phyloP scores from a whole-genome alignment of 441 rosid genomes.

The Melastoma candidum region DNA sequence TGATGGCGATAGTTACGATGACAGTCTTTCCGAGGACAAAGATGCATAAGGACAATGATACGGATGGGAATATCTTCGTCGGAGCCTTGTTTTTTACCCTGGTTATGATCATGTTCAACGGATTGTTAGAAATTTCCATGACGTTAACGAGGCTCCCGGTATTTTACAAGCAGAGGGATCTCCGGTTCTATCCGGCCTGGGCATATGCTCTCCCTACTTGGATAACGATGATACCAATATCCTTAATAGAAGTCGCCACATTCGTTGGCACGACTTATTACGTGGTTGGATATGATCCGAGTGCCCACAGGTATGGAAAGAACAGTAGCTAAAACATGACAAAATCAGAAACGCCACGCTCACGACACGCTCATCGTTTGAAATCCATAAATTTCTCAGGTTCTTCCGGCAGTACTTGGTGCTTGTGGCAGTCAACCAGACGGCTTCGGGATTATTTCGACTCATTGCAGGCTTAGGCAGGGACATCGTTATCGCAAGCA shows the following conservation, averaged over 20 bases:
- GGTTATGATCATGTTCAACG: slow-evolving; percentile 5
- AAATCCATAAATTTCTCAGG: not conserved
- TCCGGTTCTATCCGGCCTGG: slow-evolving; percentile 7
- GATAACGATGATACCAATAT: slow-evolving; percentile 3
- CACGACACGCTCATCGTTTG: not conserved
- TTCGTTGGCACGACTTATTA: slow-evolving; percentile 3
- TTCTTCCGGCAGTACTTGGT: slow-evolving; percentile 4
- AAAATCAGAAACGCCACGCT: not conserved
- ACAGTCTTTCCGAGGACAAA: slow-evolving; percentile 3
- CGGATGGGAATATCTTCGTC: not conserved
- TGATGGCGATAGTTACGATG: slow-evolving; percentile 2
- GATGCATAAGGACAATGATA: slow-evolving; percentile 2
- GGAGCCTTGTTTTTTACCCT: slow-evolving; percentile 5
- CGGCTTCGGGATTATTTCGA: slow-evolving; percentile 8
- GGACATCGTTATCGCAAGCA: slow-evolving; percentile 2
- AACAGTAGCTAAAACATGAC: not conserved
- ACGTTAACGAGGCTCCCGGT: slow-evolving; percentile 4
- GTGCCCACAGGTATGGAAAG: slow-evolving; percentile 1
- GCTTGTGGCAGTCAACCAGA: slow-evolving; percentile 3
- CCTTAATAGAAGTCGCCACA: slow-evolving; percentile 5
- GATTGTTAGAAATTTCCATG: slow-evolving; percentile 4
- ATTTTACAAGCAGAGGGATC: slow-evolving; percentile 8
- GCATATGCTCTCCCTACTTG: slow-evolving; percentile 8
- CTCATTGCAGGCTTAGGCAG: slow-evolving; percentile 3
- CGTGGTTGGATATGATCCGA: slow-evolving; percentile 5